These are phyloP conservation scores for Pseudocercospora crystallina DNA, from an alignment of 2,329 filamentous ascomycete species.

Conservation along the genomic window DNA sequence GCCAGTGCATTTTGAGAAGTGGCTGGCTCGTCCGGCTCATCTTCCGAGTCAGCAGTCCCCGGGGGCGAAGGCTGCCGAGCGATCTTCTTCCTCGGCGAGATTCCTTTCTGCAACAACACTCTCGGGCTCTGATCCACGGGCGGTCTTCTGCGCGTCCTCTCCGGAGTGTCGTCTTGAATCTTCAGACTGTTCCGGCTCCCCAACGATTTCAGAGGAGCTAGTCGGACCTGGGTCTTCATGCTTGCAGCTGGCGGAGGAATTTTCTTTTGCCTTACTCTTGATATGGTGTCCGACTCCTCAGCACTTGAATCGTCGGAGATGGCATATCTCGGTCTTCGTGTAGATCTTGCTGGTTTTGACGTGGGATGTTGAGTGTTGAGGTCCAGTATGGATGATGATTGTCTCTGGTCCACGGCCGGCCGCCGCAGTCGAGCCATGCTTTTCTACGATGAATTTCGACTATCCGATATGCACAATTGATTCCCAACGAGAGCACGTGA, in stretches of 20 bases:
- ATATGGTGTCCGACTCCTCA: constrained; percentile 8
- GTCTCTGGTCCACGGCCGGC: background rate
- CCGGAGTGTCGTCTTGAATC: constrained; percentile 10
- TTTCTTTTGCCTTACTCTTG: background rate
- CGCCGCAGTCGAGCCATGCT: constrained; percentile 1
- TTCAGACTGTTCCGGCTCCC: constrained; percentile 5
- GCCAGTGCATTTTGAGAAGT: background rate
- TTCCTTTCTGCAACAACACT: constrained; percentile 2
- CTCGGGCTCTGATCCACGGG: constrained; percentile 3
- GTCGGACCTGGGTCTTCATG: constrained; percentile 16
- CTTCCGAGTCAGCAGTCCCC: too few relatives aligned
- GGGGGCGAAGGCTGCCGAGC: too few relatives aligned
- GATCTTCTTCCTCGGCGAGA: constrained; percentile 3
- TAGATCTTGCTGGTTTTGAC: constrained; percentile 4
- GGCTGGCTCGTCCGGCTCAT: background rate
- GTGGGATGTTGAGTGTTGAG: background rate
- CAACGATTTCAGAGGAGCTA: constrained; percentile 19
- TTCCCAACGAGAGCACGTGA: background rate
- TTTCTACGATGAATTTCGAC: too few relatives aligned
- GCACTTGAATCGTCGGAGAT: constrained; percentile 18
- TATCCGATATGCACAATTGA: background rate
- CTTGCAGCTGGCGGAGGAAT: background rate
- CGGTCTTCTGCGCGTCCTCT: constrained; percentile 8
- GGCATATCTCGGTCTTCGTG: constrained; percentile 4
- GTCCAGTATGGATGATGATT: background rate